A percentile compares a stretch with the other conserved stretches of the same genome.
phyloP scores from a whole-genome alignment of 1,284 basidiomycete genomes.

The Trichosporon asahii region DNA sequence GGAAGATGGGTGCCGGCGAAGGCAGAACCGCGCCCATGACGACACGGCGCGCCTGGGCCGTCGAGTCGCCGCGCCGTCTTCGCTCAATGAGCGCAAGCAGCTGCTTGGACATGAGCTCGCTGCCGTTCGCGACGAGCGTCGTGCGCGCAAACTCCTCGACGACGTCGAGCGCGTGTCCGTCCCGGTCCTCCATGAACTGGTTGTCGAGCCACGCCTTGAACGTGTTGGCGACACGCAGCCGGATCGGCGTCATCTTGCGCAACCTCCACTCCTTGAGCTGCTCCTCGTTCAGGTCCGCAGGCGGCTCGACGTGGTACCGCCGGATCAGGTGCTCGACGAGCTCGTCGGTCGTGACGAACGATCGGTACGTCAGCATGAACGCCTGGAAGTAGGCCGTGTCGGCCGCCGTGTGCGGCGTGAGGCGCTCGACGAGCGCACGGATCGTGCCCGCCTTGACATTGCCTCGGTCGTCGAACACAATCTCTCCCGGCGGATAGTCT shows the following conservation, averaged over 20 bases:
- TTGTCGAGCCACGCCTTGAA: slow-evolving; percentile 77
- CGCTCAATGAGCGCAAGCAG: slow-evolving; percentile 69
- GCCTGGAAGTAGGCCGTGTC: slow-evolving; percentile 72
- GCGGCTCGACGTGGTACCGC: slow-evolving; percentile 77
- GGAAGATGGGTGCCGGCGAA: slow-evolving; percentile 14
- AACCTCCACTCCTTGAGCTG: slow-evolving; percentile 80
- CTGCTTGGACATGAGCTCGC: slow-evolving; percentile 68
- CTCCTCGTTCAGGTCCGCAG: slow-evolving; percentile 61
- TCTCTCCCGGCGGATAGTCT: slow-evolving; percentile 73
- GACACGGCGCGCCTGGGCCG: slow-evolving; percentile 41
- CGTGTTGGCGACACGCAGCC: slow-evolving; percentile 77
- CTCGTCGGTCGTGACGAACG: slow-evolving; percentile 82
- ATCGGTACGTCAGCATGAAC: slow-evolving; percentile 96
- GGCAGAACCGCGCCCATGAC: slow-evolving; percentile 1
- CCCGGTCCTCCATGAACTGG: slow-evolving; percentile 75
- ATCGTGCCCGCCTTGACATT: slow-evolving; percentile 83
- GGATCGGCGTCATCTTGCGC: slow-evolving; percentile 84
- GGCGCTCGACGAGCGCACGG: slow-evolving; percentile 75
- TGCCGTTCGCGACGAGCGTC: slow-evolving; percentile 55
- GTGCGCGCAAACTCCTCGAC: slow-evolving; percentile 72
- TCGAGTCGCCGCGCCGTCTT: slow-evolving; percentile 55
- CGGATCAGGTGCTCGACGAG: slow-evolving; percentile 80
- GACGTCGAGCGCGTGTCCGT: slow-evolving; percentile 67
- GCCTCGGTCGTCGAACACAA: slow-evolving; percentile 77
- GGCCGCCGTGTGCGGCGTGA: slow-evolving; percentile 81